These are phyloP conservation scores for Mallotus japonicus DNA, from an alignment of 441 rosid genomes.

Conservation along the genomic window DNA sequence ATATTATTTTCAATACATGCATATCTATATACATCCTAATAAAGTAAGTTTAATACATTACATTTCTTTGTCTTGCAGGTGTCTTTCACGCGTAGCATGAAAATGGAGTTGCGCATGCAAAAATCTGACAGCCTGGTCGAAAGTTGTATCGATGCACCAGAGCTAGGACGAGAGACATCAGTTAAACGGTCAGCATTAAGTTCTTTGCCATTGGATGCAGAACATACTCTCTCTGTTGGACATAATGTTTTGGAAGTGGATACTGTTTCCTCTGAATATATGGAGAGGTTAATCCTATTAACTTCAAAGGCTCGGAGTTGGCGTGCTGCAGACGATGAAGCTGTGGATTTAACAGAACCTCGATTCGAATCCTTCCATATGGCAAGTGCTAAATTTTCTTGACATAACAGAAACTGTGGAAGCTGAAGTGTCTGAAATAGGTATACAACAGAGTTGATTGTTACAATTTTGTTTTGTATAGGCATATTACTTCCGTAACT, in stretches of 20 bases:
- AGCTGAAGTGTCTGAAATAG: neutral
- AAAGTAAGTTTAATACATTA: neutral
- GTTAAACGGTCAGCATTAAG: constrained; percentile 19
- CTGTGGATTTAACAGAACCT: constrained; percentile 87
- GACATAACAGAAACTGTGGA: constrained; percentile 18
- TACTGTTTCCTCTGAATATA: constrained; percentile 31
- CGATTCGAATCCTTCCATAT: constrained; percentile 75
- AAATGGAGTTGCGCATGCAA: constrained; percentile 24
- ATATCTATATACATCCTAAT: neutral
- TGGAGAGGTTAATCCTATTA: constrained; percentile 41
- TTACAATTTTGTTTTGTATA: constrained; percentile 1
- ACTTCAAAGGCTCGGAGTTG: constrained; percentile 53
- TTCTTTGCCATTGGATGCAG: constrained; percentile 25
- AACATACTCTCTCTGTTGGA: constrained; percentile 9
- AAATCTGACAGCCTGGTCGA: constrained; percentile 25
- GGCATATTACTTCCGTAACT: too few species aligned
- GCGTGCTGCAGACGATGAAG: constrained; percentile 56
- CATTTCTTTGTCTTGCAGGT: constrained; percentile 31
- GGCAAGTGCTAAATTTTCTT: constrained; percentile 43
- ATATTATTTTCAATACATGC: neutral
- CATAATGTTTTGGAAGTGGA: constrained; percentile 18
- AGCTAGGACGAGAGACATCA: constrained; percentile 23
- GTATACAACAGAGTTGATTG: neutral
- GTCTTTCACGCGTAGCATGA: constrained; percentile 31
- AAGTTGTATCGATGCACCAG: constrained; percentile 27